Evolutionary conservation across 2,329 filamentous ascomycete genomes (phyloP).

Genomic region (Colletotrichum sp.): DNA sequence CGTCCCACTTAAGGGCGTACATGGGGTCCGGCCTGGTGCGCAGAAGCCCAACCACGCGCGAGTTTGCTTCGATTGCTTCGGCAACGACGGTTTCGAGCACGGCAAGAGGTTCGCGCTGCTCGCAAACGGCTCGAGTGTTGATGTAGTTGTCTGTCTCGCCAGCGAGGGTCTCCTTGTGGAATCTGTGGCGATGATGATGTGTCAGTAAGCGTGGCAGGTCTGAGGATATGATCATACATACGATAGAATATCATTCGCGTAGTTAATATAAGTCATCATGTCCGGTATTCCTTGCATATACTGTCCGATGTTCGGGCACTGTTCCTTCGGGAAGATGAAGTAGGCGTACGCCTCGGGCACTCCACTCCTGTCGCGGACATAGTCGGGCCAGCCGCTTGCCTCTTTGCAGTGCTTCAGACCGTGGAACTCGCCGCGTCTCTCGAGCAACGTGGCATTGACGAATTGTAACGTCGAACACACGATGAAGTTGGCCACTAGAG

Average conservation of each 20-base stretch:
- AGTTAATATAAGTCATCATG: background rate
- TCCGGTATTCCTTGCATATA: background rate
- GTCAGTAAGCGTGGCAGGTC: background rate
- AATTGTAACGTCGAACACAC: background rate
- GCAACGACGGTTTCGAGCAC: background rate
- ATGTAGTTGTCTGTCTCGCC: background rate
- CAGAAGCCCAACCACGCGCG: background rate
- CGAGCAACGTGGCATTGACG: accelerated
- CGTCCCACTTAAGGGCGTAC: background rate
- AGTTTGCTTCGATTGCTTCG: background rate
- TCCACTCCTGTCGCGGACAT: background rate
- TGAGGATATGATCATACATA: background rate
- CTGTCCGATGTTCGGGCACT: background rate
- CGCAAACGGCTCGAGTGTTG: background rate
- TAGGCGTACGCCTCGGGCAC: background rate
- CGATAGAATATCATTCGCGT: background rate
- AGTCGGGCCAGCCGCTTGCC: background rate
- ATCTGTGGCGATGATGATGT: background rate
- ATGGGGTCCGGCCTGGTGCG: background rate
- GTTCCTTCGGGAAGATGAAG: background rate
- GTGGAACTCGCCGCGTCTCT: background rate
- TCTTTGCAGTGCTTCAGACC: background rate
- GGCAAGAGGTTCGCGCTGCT: background rate
- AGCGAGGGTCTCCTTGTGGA: background rate
- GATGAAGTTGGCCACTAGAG: background rate